Conservation (phyloP, 768 basidiomycete species). For the Psilocybe cubensis region DNA sequence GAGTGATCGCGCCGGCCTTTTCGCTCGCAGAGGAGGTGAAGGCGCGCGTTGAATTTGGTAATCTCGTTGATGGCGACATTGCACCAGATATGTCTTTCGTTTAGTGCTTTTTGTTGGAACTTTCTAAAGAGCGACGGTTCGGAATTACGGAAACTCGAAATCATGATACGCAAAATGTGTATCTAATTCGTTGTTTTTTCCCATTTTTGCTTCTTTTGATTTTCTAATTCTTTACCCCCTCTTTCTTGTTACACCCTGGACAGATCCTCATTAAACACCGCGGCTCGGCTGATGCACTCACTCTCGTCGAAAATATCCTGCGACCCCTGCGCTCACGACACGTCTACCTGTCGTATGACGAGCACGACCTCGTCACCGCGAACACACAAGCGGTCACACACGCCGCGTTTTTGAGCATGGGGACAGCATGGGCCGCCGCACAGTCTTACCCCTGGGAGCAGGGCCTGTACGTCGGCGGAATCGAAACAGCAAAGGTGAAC, state of each 20-base stretch:
- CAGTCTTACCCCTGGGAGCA: conserved; percentile 93
- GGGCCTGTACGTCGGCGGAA: conserved; percentile 93
- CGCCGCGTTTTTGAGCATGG: conserved; percentile 98
- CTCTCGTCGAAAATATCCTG: conserved; percentile 82
- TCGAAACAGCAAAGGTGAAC: conserved; percentile 98
- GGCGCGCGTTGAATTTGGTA: no score
- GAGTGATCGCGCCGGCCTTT: no score
- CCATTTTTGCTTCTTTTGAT: no score
- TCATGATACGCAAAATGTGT: no score
- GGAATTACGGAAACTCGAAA: no score
- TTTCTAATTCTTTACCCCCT: neutral
- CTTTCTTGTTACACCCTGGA: neutral
- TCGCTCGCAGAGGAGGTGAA: no score
- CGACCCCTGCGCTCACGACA: conserved; percentile 80
- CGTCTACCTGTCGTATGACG: conserved; percentile 94
- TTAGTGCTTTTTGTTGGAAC: no score
- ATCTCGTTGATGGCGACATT: no score
- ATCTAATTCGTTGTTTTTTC: no score
- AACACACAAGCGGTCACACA: conserved; percentile 99
- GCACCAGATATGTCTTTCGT: no score
- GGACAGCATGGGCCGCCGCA: conserved; percentile 88
- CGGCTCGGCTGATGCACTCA: conserved; percentile 71
- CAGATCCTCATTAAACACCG: conserved; percentile 92
- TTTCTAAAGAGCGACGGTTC: no score
- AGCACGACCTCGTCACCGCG: conserved; percentile 95